A percentile compares a stretch with the other conserved stretches of the same genome.
phyloP scores from a whole-genome alignment of 139 green algal genomes.

The Chlorella sp. region DNA sequence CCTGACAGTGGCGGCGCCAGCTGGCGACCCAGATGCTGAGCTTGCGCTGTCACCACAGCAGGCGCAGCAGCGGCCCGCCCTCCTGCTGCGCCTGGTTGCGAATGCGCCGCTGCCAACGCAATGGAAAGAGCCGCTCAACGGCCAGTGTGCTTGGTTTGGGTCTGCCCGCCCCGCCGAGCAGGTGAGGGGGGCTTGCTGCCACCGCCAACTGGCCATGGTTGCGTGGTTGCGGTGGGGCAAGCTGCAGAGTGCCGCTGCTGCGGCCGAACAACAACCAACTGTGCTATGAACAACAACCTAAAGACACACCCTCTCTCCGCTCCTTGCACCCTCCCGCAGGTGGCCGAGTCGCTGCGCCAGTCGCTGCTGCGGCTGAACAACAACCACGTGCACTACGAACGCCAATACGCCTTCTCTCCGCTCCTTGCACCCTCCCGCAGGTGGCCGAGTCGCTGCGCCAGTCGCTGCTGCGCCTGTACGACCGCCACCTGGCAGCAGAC shows the following conservation, averaged over 20 bases:
- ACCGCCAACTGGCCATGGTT: not conserved
- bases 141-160: slow-evolving; percentile 66
- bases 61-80: not conserved
- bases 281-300: too few species aligned
- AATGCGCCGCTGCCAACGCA: not conserved
- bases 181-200: slow-evolving; percentile 9
- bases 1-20: slow-evolving; percentile 3
- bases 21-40: not conserved
- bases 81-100: slow-evolving; percentile 29
- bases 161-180: slow-evolving; percentile 43
- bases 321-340: too few species aligned
- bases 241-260: too few species aligned
- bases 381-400: slow-evolving; percentile 34
- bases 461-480: slow-evolving; percentile 81
- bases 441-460: slow-evolving; percentile 68
- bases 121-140: slow-evolving; percentile 63
- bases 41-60: not conserved
- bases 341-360: slow-evolving; percentile 65
- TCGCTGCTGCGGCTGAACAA: slow-evolving; percentile 82
- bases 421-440: slow-evolving; percentile 28
- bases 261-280: too few species aligned
- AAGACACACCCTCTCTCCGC: too few species aligned
- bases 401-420: too few species aligned
- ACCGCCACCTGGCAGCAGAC: slow-evolving; percentile 66
- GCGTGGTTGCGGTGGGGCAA: too few species aligned